phyloP scores from a whole-genome alignment of 140 eudicot genomes.

The Cichorium intybus region DNA sequence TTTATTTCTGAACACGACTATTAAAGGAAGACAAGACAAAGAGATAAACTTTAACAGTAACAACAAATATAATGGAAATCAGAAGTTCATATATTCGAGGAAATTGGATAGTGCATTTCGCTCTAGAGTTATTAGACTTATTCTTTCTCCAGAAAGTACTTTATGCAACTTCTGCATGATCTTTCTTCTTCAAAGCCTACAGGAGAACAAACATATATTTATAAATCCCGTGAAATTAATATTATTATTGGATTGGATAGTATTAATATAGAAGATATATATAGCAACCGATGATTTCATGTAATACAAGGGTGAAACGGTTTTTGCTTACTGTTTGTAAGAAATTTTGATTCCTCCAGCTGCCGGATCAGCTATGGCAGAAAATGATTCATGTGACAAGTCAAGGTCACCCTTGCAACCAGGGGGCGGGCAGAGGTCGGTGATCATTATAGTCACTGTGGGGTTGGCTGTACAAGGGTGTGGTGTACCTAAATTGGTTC shows the following conservation, averaged over 20 bases:
- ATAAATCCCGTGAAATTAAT: background rate
- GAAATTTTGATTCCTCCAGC: conserved; percentile 37
- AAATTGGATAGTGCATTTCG: background rate
- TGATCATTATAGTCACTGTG: conserved; percentile 27
- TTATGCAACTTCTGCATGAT: background rate
- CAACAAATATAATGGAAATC: background rate
- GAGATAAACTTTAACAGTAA: background rate
- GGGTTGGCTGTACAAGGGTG: conserved; percentile 34
- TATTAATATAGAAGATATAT: background rate
- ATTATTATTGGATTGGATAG: background rate
- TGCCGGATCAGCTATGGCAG: conserved; percentile 25
- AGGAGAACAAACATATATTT: background rate
- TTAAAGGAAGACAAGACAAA: too few relatives aligned
- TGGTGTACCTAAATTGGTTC: conserved; percentile 33
- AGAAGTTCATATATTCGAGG: background rate
- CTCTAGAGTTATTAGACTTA: background rate
- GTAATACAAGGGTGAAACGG: background rate
- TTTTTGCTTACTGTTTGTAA: conserved; percentile 14
- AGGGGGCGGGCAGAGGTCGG: conserved; percentile 35
- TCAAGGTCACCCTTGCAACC: conserved; percentile 40
- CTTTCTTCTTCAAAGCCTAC: conserved; percentile 14
- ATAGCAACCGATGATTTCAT: background rate
- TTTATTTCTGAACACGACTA: too few relatives aligned
- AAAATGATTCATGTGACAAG: conserved; percentile 32
- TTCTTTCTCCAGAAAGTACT: background rate